These are phyloP conservation scores for Aureobasidium musti DNA, from an alignment of 2,329 filamentous ascomycete genomes.

Conservation along the genomic window DNA sequence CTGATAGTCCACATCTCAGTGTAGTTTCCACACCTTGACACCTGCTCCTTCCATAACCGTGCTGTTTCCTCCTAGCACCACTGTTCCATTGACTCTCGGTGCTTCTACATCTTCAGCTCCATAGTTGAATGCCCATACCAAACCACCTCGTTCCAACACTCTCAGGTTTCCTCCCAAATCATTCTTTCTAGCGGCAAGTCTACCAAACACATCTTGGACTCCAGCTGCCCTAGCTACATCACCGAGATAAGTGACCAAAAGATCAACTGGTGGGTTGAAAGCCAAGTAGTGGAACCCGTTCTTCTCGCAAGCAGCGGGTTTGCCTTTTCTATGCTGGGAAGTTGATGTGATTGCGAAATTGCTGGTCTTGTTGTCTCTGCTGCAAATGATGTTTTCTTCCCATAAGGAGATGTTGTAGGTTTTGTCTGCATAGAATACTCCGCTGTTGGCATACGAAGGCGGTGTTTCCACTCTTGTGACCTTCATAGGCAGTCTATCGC, in stretches of 20 bases:
- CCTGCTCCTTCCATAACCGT: conserved; percentile 32
- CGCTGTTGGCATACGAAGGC: conserved; percentile 33
- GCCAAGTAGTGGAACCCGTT: conserved; percentile 33
- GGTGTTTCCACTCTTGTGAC: conserved; percentile 35
- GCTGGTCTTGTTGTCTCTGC: conserved; percentile 30
- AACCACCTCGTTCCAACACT: conserved; percentile 31
- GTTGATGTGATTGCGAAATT: conserved; percentile 32
- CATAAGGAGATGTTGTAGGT: conserved; percentile 33
- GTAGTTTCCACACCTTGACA: conserved; percentile 33
- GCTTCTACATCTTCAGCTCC: conserved; percentile 32
- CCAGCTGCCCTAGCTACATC: conserved; percentile 32
- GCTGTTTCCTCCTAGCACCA: conserved; percentile 31
- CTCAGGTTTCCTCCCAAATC: conserved; percentile 35
- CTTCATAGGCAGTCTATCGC: conserved; percentile 32
- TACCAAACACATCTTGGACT: conserved; percentile 32
- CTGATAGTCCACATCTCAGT: not conserved
- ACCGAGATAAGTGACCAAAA: conserved; percentile 34
- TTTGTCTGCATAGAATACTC: conserved; percentile 31
- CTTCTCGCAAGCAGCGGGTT: conserved; percentile 34
- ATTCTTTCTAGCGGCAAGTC: conserved; percentile 30
- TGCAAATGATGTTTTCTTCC: conserved; percentile 34
- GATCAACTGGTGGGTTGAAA: conserved; percentile 34
- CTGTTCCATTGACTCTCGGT: conserved; percentile 30
- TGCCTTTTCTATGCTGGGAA: conserved; percentile 33
- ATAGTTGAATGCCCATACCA: conserved; percentile 37